Percentiles rank a stretch among this genome's conserved stretches.
Evolutionary conservation across 768 basidiomycete genomes (phyloP).

Genomic region (Fistulinella prunicolor): DNA sequence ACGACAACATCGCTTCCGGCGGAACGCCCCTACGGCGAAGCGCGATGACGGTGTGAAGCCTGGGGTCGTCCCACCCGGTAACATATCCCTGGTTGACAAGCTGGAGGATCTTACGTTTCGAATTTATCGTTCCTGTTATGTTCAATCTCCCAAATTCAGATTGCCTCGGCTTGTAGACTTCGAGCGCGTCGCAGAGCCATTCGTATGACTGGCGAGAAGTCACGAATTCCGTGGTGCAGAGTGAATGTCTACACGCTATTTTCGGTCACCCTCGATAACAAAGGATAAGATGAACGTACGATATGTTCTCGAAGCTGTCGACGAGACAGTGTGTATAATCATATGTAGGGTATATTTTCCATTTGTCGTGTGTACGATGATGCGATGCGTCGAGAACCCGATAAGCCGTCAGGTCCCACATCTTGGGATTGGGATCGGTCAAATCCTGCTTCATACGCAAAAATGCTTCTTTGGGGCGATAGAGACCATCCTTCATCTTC

Average conservation of each 20-base stretch:
- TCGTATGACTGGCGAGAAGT: constrained; percentile 96
- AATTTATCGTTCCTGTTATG: constrained; percentile 92
- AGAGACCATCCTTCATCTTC: constrained; percentile 88
- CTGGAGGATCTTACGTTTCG: constrained; percentile 90
- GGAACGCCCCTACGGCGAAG: constrained; percentile 93
- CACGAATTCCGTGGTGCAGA: constrained; percentile 96
- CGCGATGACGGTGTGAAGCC: constrained; percentile 94
- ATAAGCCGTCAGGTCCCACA: constrained; percentile 99
- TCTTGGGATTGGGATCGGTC: constrained; percentile 89
- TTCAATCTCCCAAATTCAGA: constrained; percentile 95
- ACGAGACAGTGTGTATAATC: constrained; percentile 98
- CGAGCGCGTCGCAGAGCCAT: constrained; percentile 98
- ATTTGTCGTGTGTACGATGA: constrained; percentile 88
- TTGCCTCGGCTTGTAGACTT: constrained; percentile 95
- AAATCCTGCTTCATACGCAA: constrained; percentile 98
- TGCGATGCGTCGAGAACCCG: constrained; percentile 88
- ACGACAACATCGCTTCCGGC: constrained; percentile 91
- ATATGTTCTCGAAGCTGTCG: constrained; percentile 98
- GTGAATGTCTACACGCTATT: constrained; percentile 68
- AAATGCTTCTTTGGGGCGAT: constrained; percentile 88
- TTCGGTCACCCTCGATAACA: not conserved
- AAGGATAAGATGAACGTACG: constrained; percentile 54
- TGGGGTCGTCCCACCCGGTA: constrained; percentile 94
- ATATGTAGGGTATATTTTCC: constrained; percentile 98
- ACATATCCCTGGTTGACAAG: constrained; percentile 86